Evolutionary conservation across 352 stramenopile species (phyloP).

Genomic region (Globisporangium camurandrum): DNA sequence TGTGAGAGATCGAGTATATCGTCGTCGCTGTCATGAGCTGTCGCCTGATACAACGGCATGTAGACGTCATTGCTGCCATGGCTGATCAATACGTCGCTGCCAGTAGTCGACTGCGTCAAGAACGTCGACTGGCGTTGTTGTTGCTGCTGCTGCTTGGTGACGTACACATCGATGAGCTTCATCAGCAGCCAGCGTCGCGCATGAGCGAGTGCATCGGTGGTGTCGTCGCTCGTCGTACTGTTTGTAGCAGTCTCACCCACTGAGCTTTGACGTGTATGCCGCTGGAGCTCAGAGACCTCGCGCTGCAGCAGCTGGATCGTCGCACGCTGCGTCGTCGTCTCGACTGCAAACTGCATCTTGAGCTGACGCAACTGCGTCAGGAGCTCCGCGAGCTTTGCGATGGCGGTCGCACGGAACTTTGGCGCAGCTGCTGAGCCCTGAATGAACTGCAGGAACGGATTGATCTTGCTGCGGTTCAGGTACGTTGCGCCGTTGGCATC

Average conservation of each 20-base stretch:
- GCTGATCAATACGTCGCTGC: slow-evolving; percentile 34
- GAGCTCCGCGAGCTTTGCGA: slow-evolving; percentile 38
- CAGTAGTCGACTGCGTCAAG: slow-evolving; percentile 25
- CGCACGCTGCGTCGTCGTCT: slow-evolving; percentile 22
- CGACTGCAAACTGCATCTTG: slow-evolving; percentile 21
- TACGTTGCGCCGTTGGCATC: slow-evolving; percentile 37
- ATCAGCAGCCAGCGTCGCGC: slow-evolving; percentile 24
- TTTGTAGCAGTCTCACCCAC: not conserved
- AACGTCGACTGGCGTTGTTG: slow-evolving; percentile 31
- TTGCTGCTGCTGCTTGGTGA: slow-evolving; percentile 19
- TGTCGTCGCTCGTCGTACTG: not conserved
- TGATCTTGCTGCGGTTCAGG: slow-evolving; percentile 58
- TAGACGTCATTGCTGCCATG: slow-evolving; percentile 3
- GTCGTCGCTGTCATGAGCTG: slow-evolving; percentile 1
- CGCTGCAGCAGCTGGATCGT: slow-evolving; percentile 28
- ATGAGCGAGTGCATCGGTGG: not conserved
- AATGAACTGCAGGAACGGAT: slow-evolving; percentile 43
- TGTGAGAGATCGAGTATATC: slow-evolving; percentile 21
- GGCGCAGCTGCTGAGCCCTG: slow-evolving; percentile 31
- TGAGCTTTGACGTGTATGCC: slow-evolving; percentile 15
- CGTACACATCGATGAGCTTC: slow-evolving; percentile 34
- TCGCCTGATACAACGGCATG: no score
- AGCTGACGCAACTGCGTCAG: slow-evolving; percentile 35
- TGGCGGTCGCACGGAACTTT: slow-evolving; percentile 38
- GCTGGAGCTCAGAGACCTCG: slow-evolving; percentile 29